Base-by-base conservation (phyloP, 2,329 filamentous ascomycete species). In the Neocatenulostroma microsporum region DNA sequence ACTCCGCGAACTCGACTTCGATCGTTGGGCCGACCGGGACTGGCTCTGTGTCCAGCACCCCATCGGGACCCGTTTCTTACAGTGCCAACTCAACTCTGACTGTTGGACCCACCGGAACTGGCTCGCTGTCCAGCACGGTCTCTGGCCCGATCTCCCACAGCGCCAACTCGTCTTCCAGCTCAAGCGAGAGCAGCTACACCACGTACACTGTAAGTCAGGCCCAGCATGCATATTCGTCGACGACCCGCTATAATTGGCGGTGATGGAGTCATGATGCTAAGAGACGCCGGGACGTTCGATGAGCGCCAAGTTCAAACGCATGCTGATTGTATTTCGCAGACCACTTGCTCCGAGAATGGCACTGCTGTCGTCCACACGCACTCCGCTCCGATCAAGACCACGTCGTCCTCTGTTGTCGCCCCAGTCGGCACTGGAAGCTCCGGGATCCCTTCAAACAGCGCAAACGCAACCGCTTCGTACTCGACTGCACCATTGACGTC, bases 151-250 rank as follows among this genome's bases (percentile, higher is more conserved):
- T n/a, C n/a, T n/a, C n/a, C n/a, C n/a, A n/a, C n/a, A n/a, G n/a
- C n/a, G n/a, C n/a, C n/a, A n/a, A n/a, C n/a, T n/a, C 34, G 6
- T 26, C 21, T 12, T 34, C 36, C n/a, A 19, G 21, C 13, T n/a
- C n/a, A n/a, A n/a, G 34, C 30, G 21, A 28, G 30, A 35, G 23
- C 5, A 39, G 37, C 18, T 34, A 8, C 20, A 34, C 37, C 1
- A 35, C 37, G 3, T 39, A 21, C 30, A 13, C 15, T 4, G 11
- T n/a, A 29, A n/a, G n/a, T n/a, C n/a, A n/a, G n/a, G n/a, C n/a
- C n/a, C n/a, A n/a, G n/a, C n/a, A n/a, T n/a, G n/a, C n/a, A n/a
- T n/a, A n/a, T n/a, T n/a, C n/a, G n/a, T n/a, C n/a, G n/a, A n/a
- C n/a, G n/a, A n/a, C n/a, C n/a, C n/a, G n/a, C n/a, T n/a, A n/a